Evolutionary conservation across 495 filamentous ascomycete species (phyloP).

Genomic region (Aspergillus sparsus): DNA sequence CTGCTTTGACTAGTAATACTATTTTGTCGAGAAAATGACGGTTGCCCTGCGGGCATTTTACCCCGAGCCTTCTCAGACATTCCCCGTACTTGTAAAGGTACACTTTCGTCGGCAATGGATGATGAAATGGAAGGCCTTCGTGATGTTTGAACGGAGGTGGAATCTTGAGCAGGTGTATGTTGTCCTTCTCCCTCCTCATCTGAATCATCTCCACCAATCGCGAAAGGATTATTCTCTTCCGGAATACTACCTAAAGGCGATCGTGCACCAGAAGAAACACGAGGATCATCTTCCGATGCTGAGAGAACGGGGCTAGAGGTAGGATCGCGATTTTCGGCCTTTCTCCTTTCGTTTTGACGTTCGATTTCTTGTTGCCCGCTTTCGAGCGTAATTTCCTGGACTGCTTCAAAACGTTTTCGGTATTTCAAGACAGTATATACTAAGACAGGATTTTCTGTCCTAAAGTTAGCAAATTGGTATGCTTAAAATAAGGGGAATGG

Average conservation of each 20-base stretch:
- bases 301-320: slow-evolving; percentile 39
- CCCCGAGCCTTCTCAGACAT: slow-evolving; percentile 98
- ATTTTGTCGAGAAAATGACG: slow-evolving; percentile 86
- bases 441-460: slow-evolving; percentile 76
- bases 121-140: slow-evolving; percentile 73
- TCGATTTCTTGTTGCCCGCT: slow-evolving; percentile 93
- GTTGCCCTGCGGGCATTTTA: slow-evolving; percentile 88
- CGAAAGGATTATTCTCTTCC: slow-evolving; percentile 75
- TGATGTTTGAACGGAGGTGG: slow-evolving; percentile 69
- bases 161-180: slow-evolving; percentile 69
- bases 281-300: slow-evolving; percentile 71
- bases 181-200: slow-evolving; percentile 68
- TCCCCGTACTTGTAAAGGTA: slow-evolving; percentile 85
- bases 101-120: slow-evolving; percentile 72
- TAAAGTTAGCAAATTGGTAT: slow-evolving; percentile 18
- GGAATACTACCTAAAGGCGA: slow-evolving; percentile 74
- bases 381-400: slow-evolving; percentile 92
- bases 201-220: slow-evolving; percentile 87
- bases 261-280: slow-evolving; percentile 63
- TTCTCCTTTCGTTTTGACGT: slow-evolving; percentile 69
- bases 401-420: slow-evolving; percentile 79
- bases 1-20: slow-evolving; percentile 81
- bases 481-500: slow-evolving; percentile 5
- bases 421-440: slow-evolving; percentile 79
- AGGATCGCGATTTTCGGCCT: slow-evolving; percentile 56